These are phyloP conservation scores for Aspergillus egyptiacus DNA, from an alignment of 495 filamentous ascomycete species.

Conservation along the genomic window DNA sequence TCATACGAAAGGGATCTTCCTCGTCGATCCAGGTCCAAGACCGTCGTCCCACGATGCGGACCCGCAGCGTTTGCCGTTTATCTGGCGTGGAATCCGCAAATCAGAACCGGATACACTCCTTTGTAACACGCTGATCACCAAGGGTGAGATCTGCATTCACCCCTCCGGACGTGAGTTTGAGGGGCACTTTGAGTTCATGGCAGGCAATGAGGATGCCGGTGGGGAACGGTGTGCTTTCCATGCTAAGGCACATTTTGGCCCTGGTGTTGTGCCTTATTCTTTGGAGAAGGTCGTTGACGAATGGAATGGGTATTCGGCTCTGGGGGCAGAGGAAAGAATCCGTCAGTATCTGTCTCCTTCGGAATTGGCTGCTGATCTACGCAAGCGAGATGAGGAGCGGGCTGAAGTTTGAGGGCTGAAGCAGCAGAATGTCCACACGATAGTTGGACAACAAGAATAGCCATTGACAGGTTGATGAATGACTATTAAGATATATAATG, in stretches of 20 bases:
- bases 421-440: no score
- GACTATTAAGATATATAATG: no score
- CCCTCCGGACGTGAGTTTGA: not conserved
- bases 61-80: conserved; percentile 3
- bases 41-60: not conserved
- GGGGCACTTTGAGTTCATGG: conserved; percentile 8
- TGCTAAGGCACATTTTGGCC: not conserved
- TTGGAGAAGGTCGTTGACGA: conserved; percentile 8
- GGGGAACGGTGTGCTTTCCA: not conserved
- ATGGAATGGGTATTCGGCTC: conserved; percentile 1
- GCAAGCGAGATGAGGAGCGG: not conserved
- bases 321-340: not conserved
- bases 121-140: not conserved
- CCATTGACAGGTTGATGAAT: no score
- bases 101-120: not conserved
- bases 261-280: conserved; percentile 1
- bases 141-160: conserved; percentile 8
- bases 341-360: not conserved
- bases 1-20: conserved; percentile 1
- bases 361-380: not conserved
- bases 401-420: not conserved
- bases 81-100: not conserved
- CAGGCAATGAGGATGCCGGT: not conserved
- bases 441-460: no score
- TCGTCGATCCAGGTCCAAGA: conserved; percentile 8